A percentile compares a stretch with the other conserved stretches of the same genome.
Evolutionary conservation across 2,329 filamentous ascomycete species (phyloP).

Genomic region (Alternaria tenuissima): DNA sequence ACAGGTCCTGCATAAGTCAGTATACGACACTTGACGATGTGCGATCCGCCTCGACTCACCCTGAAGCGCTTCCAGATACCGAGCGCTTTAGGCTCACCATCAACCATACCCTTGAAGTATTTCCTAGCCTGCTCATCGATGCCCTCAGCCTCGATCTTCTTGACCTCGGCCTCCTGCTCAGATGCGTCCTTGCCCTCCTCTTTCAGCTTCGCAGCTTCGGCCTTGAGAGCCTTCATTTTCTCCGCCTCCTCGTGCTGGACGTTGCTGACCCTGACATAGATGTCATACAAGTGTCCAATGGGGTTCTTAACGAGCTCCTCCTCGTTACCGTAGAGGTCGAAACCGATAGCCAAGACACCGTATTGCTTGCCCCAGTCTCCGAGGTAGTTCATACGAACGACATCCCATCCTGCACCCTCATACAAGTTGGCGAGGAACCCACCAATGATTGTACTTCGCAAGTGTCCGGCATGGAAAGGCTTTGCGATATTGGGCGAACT

Average conservation of each 20-base stretch:
- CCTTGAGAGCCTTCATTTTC: slow-evolving; percentile 65
- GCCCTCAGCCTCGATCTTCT: slow-evolving; percentile 49
- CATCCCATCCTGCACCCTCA: slow-evolving; percentile 73
- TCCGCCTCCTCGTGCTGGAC: slow-evolving; percentile 72
- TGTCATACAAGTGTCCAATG: slow-evolving; percentile 82
- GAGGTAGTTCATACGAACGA: slow-evolving; percentile 76
- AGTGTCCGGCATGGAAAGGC: slow-evolving; percentile 78
- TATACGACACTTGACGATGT: not conserved
- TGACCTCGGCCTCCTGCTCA: slow-evolving; percentile 52
- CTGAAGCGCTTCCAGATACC: slow-evolving; percentile 70
- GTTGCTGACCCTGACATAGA: slow-evolving; percentile 78
- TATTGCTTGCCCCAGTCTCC: slow-evolving; percentile 83
- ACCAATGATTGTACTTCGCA: slow-evolving; percentile 79
- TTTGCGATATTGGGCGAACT: slow-evolving; percentile 88
- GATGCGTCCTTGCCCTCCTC: slow-evolving; percentile 54
- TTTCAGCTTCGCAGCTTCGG: slow-evolving; percentile 47
- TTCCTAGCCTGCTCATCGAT: slow-evolving; percentile 76
- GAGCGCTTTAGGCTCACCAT: slow-evolving; percentile 66
- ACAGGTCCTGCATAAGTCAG: slow-evolving; percentile 57
- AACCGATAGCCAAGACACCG: slow-evolving; percentile 75
- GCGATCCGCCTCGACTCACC: slow-evolving; percentile 14
- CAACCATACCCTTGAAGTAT: slow-evolving; percentile 74
- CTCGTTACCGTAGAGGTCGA: slow-evolving; percentile 77
- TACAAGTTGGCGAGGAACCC: slow-evolving; percentile 76
- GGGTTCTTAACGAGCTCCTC: slow-evolving; percentile 75